A percentile compares a stretch with the other conserved stretches of the same genome.
Conservation (phyloP, 2,329 filamentous ascomycete species). For the Fusarium ramigenum region DNA sequence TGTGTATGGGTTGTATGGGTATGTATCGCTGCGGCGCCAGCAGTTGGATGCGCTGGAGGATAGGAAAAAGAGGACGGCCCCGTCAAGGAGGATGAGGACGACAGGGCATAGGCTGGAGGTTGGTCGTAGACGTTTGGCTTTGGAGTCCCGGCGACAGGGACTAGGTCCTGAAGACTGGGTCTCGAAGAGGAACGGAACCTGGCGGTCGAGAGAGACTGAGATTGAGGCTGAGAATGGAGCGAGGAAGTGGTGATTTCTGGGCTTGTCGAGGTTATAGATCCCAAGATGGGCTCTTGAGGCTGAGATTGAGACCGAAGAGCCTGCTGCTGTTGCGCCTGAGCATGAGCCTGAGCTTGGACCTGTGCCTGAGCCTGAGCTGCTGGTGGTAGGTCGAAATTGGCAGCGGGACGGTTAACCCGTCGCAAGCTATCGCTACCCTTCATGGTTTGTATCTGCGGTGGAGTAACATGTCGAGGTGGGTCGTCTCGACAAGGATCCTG, state of each 20-base stretch:
- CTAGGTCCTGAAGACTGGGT: constrained; percentile 36
- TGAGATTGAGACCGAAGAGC: constrained; percentile 28
- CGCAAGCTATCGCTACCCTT: constrained; percentile 42
- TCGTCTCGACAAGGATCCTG: constrained; percentile 34
- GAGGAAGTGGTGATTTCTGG: constrained; percentile 11
- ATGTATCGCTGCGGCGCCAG: constrained; percentile 9
- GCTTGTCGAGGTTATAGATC: background rate
- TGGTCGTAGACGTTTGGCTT: constrained; percentile 20
- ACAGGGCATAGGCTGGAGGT: constrained; percentile 30
- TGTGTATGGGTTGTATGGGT: constrained; percentile 4
- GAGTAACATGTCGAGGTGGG: constrained; percentile 44
- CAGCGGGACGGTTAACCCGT: constrained; percentile 36
- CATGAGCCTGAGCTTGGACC: constrained; percentile 8
- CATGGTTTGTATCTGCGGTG: constrained; percentile 41
- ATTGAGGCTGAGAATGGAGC: constrained; percentile 10
- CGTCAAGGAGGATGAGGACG: constrained; percentile 29
- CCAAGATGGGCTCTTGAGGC: constrained; percentile 15
- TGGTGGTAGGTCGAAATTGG: constrained; percentile 40
- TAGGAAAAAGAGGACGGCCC: constrained; percentile 34
- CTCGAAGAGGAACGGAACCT: constrained; percentile 37
- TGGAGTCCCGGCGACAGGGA: constrained; percentile 24
- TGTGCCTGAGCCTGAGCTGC: background rate
- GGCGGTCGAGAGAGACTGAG: constrained; percentile 30
- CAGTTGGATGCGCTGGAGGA: constrained; percentile 24
- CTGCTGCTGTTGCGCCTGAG: constrained; percentile 18